Percentiles rank a stretch among this genome's conserved stretches.
These are phyloP conservation scores for Melastoma candidum DNA, from an alignment of 441 rosid species.

Conservation along the genomic window DNA sequence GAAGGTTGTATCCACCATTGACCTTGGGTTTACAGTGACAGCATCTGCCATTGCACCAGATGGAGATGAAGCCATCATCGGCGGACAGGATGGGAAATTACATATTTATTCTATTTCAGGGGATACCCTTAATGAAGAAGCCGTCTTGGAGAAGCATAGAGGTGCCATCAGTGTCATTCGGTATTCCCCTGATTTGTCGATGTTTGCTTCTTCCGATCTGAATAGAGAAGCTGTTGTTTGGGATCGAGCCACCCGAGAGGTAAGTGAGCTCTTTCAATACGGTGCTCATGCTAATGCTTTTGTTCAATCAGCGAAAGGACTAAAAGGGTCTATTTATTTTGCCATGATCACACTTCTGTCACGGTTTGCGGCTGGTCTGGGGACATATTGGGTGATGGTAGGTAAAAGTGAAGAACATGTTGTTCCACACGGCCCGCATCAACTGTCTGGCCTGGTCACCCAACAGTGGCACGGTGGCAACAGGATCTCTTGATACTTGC, in stretches of 20 bases:
- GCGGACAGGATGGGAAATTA: constrained; percentile 80
- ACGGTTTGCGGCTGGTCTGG: no score
- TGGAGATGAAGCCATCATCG: constrained; percentile 85
- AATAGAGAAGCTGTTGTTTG: constrained; percentile 90
- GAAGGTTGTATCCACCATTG: constrained; percentile 54
- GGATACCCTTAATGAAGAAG: constrained; percentile 66
- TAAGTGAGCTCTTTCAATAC: constrained; percentile 14
- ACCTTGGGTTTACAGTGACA: constrained; percentile 73
- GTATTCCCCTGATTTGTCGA: constrained; percentile 81
- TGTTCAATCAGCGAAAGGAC: no score
- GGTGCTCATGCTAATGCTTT: no score
- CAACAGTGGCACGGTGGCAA: constrained; percentile 64
- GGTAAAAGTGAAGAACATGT: constrained; percentile 88
- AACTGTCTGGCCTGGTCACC: constrained; percentile 99
- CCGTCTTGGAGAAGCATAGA: constrained; percentile 80
- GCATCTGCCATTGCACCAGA: constrained; percentile 80
- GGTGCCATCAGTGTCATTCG: constrained; percentile 76
- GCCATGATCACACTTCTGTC: no score
- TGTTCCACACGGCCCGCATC: constrained; percentile 87
- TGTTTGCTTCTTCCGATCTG: constrained; percentile 90
- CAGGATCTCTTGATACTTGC: constrained; percentile 88
- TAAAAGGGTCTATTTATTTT: no score
- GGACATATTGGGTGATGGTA: constrained; percentile 16
- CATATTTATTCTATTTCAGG: constrained; percentile 57
- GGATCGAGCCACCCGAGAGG: constrained; percentile 83